Evolutionary conservation across 192 early-diverging fungal species (phyloP).

Genomic region (Entrophospora sp.): DNA sequence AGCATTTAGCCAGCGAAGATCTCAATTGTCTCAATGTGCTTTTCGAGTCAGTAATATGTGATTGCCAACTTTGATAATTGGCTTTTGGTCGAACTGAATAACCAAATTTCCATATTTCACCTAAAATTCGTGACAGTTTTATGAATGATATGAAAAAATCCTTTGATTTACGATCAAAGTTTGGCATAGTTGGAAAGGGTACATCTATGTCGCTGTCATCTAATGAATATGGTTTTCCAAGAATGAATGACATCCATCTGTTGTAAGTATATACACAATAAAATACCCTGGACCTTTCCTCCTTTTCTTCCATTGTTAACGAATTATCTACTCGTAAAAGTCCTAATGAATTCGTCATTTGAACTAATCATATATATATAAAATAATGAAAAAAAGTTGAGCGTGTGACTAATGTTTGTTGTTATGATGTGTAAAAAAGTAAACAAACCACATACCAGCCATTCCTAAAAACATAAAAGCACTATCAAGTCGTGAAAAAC

Average conservation of each 20-base stretch:
- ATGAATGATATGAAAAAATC: conserved; percentile 9
- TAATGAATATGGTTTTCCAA: conserved; percentile 6
- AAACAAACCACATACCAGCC: conserved; percentile 14
- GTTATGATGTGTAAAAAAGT: too few species aligned
- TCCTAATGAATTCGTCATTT: conserved; percentile 9
- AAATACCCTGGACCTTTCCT: conserved; percentile 17
- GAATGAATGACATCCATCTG: conserved; percentile 6
- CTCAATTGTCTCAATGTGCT: conserved; percentile 11
- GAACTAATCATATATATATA: too few species aligned
- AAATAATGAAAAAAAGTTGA: too few species aligned
- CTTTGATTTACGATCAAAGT: neutral
- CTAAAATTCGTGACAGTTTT: conserved; percentile 16
- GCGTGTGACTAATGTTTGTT: too few species aligned
- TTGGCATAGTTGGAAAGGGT: conserved; percentile 9
- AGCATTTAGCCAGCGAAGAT: conserved; percentile 11
- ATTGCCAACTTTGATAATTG: neutral
- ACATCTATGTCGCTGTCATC: conserved; percentile 8
- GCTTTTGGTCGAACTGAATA: conserved; percentile 21
- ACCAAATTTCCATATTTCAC: conserved; percentile 20
- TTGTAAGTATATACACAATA: conserved; percentile 18
- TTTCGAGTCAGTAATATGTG: conserved; percentile 15
- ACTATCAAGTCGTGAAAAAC: conserved; percentile 1
- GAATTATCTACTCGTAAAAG: neutral
- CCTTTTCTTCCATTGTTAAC: neutral
- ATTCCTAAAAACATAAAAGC: conserved; percentile 14